A percentile compares a stretch with the other conserved stretches of the same genome.
phyloP scores from a whole-genome alignment of 345 rosid species.

The Odontarrhena argentea region DNA sequence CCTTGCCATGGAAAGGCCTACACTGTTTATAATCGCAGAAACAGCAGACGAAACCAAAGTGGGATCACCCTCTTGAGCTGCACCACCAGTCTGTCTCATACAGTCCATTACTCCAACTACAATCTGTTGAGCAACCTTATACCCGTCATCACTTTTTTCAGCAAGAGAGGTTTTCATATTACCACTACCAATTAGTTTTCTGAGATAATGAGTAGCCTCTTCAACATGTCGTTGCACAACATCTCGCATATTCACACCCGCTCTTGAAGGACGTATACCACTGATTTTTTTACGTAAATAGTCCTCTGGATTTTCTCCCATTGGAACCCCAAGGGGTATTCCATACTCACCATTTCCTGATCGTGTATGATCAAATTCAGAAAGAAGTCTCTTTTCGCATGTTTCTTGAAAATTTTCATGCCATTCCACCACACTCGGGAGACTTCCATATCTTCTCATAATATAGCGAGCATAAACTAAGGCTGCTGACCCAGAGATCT shows the following conservation, averaged over 20 bases:
- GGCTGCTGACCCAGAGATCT: conserved; percentile 68
- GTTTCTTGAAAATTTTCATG: conserved; percentile 69
- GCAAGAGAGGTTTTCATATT: conserved; percentile 49
- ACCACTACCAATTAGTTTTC: conserved; percentile 60
- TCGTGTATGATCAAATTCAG: conserved; percentile 88
- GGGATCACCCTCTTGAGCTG: conserved; percentile 99
- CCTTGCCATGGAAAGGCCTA: conserved; percentile 65
- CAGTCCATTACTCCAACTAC: conserved; percentile 73
- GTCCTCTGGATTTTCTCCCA: conserved; percentile 89
- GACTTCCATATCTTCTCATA: conserved; percentile 68
- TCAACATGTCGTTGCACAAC: conserved; percentile 73
- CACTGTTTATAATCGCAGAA: conserved; percentile 78
- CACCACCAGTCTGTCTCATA: conserved; percentile 90
- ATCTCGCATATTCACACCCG: conserved; percentile 82
- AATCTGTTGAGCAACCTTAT: conserved; percentile 84
- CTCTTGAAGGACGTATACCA: conserved; percentile 65
- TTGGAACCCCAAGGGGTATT: conserved; percentile 78
- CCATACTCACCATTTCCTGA: conserved; percentile 73
- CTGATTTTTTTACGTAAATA: conserved; percentile 76
- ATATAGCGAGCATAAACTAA: conserved; percentile 77
- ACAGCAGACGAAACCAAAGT: conserved; percentile 89
- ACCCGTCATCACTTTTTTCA: conserved; percentile 75
- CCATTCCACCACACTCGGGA: conserved; percentile 91
- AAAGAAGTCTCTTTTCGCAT: conserved; percentile 76
- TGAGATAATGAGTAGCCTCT: conserved; percentile 59